These are phyloP conservation scores for Penicillium digitatum DNA, from an alignment of 2,329 filamentous ascomycete genomes.

Conservation along the genomic window DNA sequence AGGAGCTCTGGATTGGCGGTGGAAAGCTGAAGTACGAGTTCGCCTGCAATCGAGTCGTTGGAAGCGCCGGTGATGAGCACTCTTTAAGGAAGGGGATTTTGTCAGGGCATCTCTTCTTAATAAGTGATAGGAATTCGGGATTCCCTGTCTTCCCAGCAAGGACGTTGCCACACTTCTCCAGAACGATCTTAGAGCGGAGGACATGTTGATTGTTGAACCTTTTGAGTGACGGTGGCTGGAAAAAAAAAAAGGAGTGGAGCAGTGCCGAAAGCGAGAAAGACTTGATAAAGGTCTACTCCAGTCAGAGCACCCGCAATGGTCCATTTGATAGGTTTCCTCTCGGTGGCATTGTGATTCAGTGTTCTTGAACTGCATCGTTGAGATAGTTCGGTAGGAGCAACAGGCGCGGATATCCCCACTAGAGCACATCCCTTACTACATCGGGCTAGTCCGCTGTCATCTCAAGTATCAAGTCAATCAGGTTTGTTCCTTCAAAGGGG, in stretches of 20 bases:
- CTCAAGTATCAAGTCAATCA: background rate
- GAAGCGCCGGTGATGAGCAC: slow-evolving; percentile 27
- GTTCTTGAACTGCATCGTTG: background rate
- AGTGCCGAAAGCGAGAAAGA: background rate
- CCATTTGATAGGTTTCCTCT: background rate
- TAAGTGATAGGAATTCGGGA: background rate
- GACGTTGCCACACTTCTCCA: slow-evolving; percentile 19
- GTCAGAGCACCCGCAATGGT: rapidly evolving
- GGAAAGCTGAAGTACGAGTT: slow-evolving; percentile 23
- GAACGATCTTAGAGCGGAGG: slow-evolving; percentile 17
- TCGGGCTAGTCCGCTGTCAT: slow-evolving; percentile 12
- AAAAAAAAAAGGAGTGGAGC: background rate
- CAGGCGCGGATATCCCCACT: background rate
- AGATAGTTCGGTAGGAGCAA: background rate
- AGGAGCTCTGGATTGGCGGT: slow-evolving; percentile 19
- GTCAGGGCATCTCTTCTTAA: too few relatives aligned
- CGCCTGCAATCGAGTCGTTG: slow-evolving; percentile 22
- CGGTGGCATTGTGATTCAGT: background rate
- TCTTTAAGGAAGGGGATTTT: background rate
- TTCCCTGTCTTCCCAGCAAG: slow-evolving; percentile 21
- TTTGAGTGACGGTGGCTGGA: background rate
- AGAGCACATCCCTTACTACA: background rate
- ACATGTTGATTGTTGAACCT: slow-evolving; percentile 14
- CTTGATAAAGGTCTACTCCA: background rate
- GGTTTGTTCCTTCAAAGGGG: background rate